phyloP scores from a whole-genome alignment of 352 stramenopile species.

The Hyaloperonospora brassicae region DNA sequence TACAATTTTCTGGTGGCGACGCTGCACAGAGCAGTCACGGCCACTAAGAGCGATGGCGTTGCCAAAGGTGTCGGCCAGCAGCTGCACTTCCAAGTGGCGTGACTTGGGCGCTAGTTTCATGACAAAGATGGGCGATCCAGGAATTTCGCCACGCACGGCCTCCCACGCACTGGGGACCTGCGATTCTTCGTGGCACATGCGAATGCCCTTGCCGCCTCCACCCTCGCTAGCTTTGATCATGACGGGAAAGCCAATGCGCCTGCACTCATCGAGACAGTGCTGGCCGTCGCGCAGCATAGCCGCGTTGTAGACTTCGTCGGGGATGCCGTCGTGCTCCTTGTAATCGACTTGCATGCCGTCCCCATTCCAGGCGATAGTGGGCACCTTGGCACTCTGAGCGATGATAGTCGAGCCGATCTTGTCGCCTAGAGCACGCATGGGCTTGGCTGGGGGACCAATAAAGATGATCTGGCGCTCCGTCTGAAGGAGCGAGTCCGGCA shows the following conservation, averaged over 20 bases:
- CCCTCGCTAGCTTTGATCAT: conserved; percentile 99
- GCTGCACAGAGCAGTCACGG: conserved; percentile 98
- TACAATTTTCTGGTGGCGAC: conserved; percentile 99
- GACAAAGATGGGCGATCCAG: conserved; percentile 98
- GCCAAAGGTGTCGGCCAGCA: conserved; percentile 97
- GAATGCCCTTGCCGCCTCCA: conserved; percentile 98
- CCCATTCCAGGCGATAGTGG: conserved; percentile 99
- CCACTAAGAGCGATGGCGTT: conserved; percentile 98
- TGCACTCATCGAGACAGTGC: conserved; percentile 90
- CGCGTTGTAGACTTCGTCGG: conserved; percentile 89
- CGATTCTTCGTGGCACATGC: conserved; percentile 87
- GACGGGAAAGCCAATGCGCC: conserved; percentile 96
- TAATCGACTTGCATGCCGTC: conserved; percentile 92
- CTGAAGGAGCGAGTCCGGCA: conserved; percentile 92
- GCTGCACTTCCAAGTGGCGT: conserved; percentile 98
- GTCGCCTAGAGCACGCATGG: conserved; percentile 98
- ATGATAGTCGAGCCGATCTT: conserved; percentile 99
- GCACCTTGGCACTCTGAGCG: conserved; percentile 96
- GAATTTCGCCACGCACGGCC: conserved; percentile 96
- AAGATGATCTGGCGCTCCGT: conserved; percentile 94
- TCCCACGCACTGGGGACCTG: conserved; percentile 93
- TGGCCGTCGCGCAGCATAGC: conserved; percentile 89
- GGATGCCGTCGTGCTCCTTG: conserved; percentile 78
- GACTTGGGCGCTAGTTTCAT: conserved; percentile 97
- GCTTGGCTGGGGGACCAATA: conserved; percentile 94